phyloP scores from a whole-genome alignment of 495 filamentous ascomycete species.

The Aspergillus ostianus region DNA sequence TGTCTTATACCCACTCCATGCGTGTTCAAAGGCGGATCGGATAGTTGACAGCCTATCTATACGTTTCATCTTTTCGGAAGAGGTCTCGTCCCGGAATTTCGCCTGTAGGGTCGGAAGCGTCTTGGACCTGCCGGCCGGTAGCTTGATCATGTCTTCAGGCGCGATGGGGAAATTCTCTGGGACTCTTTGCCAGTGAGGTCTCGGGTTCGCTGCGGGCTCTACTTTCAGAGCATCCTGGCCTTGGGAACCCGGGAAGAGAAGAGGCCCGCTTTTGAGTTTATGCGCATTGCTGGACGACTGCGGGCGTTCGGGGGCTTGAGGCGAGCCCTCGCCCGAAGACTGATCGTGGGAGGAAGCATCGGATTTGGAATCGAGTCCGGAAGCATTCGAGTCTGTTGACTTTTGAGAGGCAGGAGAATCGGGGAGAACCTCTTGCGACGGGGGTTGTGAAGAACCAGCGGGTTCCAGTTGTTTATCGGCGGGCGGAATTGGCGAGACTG shows the following conservation, averaged over 20 bases:
- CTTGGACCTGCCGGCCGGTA: slow-evolving; percentile 70
- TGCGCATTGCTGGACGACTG: slow-evolving; percentile 8
- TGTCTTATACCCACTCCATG: slow-evolving; percentile 74
- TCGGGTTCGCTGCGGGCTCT: slow-evolving; percentile 32
- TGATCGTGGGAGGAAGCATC: slow-evolving; percentile 1
- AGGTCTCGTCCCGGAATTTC: slow-evolving; percentile 62
- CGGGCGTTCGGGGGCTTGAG: slow-evolving; percentile 5
- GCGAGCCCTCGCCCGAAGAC: slow-evolving; percentile 3
- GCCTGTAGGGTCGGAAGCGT: slow-evolving; percentile 75
- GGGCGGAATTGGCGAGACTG: slow-evolving; percentile 10
- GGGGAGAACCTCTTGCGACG: slow-evolving; percentile 2
- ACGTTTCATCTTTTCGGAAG: slow-evolving; percentile 58
- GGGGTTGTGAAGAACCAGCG: background rate
- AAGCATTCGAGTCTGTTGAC: background rate
- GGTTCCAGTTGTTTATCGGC: slow-evolving; percentile 7
- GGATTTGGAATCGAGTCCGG: background rate
- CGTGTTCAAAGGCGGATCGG: slow-evolving; percentile 63
- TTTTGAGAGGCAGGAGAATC: background rate
- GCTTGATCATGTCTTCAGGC: slow-evolving; percentile 62
- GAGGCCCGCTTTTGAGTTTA: background rate
- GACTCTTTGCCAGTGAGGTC: slow-evolving; percentile 67
- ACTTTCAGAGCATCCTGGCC: slow-evolving; percentile 45
- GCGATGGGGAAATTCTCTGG: slow-evolving; percentile 74
- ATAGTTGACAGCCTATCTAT: slow-evolving; percentile 62
- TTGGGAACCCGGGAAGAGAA: slow-evolving; percentile 27